Evolutionary conservation across 2,329 filamentous ascomycete genomes (phyloP), one percentile per base, ranked within the genome.

Genomic region (Apiospora marii): DNA sequence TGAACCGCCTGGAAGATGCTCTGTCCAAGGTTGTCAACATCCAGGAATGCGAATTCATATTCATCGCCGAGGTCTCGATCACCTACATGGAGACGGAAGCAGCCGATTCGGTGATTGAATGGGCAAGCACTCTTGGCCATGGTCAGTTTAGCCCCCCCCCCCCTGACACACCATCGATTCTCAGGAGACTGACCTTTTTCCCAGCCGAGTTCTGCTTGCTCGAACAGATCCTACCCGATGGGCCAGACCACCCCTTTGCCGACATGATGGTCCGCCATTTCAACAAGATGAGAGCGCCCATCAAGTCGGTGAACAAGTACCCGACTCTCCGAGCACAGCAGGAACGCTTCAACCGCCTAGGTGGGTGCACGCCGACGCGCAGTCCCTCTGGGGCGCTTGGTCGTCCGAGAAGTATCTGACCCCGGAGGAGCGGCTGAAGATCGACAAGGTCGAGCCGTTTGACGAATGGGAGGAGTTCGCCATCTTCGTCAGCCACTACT

Each of bases 401-500:
- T 90, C 88, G 14, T 90, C 93, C 75, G 85, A 90, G 19, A 79
- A 84, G 3, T 95, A 95, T 80, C 82, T 97, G 27, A 86, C 85
- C 7, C 78, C 87, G 0, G 82, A 86, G 0, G 87, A 94, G 74
- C 88, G 94, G 74, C 84, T 80, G 48, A 83, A 83, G 14, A 83
- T 98, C 19, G 92, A 98, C 76, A 79, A 84, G 0, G 82, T 95
- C 22, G 96, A 98, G 79, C 91, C 92, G 0, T 98, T 98, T 79
- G 96, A 98, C 81, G 95, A 98, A 82, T 98, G 94, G 94, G 96
- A 98, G 82, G 96, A 98, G 78, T 95, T 98, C 79, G 91, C 93
- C 2, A 85, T 98, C 0, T 98, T 97, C 81, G 91, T 90, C 2
- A 91, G 91, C 46, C 95, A 98, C 82, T 97, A 98, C 81, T 93